phyloP scores from a whole-genome alignment of 2,329 filamentous ascomycete species.

The Aureobasidium sp. region DNA sequence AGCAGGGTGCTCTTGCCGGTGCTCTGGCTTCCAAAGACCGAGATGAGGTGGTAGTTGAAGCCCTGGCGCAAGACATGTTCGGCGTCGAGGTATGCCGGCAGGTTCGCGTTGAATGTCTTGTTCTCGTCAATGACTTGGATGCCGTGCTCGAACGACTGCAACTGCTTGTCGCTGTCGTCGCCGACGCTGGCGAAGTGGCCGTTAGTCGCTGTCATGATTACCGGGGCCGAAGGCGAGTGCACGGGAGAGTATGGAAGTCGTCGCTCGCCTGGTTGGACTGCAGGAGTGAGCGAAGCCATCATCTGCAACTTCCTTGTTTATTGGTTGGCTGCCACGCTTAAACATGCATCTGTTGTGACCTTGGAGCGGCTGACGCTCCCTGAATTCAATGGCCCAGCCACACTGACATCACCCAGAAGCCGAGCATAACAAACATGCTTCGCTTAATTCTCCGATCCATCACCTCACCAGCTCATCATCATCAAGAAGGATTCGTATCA shows the following conservation, averaged over 20 bases:
- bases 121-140: constrained; percentile 95
- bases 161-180: constrained; percentile 54
- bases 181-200: constrained; percentile 66
- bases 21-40: constrained; percentile 96
- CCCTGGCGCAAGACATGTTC: constrained; percentile 77
- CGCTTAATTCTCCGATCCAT: background rate
- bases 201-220: constrained; percentile 48
- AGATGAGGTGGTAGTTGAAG: constrained; percentile 99
- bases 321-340: constrained; percentile 8
- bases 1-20: constrained; percentile 96
- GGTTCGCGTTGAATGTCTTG: constrained; percentile 81
- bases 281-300: constrained; percentile 5
- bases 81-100: constrained; percentile 72
- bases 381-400: background rate
- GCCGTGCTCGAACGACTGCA: constrained; percentile 76
- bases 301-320: background rate
- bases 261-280: background rate
- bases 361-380: background rate
- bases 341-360: background rate
- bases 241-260: constrained; percentile 13
- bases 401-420: background rate
- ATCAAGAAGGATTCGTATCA: background rate
- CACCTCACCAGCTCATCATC: background rate
- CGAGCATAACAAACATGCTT: background rate
- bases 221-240: constrained; percentile 24